These are phyloP conservation scores for Ceratocystis alfenasii DNA, from an alignment of 2,329 filamentous ascomycete species.

Conservation along the genomic window DNA sequence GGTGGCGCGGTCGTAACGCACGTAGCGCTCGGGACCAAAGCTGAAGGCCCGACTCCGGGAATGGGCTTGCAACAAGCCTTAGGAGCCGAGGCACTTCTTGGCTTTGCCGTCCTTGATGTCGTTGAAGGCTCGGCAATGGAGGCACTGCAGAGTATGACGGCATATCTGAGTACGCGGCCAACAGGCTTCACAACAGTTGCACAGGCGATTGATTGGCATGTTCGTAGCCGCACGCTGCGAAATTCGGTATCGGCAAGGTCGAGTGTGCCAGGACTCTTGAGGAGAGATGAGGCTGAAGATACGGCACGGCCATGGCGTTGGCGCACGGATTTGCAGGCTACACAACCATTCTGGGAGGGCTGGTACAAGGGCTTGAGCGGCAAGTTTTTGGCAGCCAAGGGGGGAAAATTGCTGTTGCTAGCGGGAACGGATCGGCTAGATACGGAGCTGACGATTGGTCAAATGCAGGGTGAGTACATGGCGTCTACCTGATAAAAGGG, in stretches of 20 bases:
- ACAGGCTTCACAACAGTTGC: constrained; percentile 63
- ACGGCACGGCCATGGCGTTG: constrained; percentile 55
- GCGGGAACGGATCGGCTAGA: constrained; percentile 84
- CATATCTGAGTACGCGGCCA: constrained; percentile 74
- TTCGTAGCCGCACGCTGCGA: constrained; percentile 74
- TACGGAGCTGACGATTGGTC: constrained; percentile 84
- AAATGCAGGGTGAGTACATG: constrained; percentile 68
- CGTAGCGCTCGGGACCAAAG: constrained; percentile 49
- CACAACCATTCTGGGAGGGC: constrained; percentile 83
- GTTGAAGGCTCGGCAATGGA: constrained; percentile 95
- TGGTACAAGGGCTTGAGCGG: constrained; percentile 84
- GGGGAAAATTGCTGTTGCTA: constrained; percentile 72
- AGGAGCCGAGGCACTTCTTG: constrained; percentile 58
- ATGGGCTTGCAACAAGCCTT: constrained; percentile 25
- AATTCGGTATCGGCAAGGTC: constrained; percentile 72
- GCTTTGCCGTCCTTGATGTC: constrained; percentile 84
- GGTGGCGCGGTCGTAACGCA: constrained; percentile 86
- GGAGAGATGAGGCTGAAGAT: constrained; percentile 32
- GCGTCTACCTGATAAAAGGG: neutral
- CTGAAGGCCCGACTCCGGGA: constrained; percentile 64
- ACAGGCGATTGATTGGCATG: constrained; percentile 86
- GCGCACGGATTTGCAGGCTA: constrained; percentile 72
- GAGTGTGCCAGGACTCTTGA: constrained; percentile 72
- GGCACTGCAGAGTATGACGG: constrained; percentile 85
- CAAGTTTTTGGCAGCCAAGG: constrained; percentile 72